Base-by-base conservation (phyloP, 2,329 filamentous ascomycete genomes). In the Graphiopsis chlorocephala region DNA sequence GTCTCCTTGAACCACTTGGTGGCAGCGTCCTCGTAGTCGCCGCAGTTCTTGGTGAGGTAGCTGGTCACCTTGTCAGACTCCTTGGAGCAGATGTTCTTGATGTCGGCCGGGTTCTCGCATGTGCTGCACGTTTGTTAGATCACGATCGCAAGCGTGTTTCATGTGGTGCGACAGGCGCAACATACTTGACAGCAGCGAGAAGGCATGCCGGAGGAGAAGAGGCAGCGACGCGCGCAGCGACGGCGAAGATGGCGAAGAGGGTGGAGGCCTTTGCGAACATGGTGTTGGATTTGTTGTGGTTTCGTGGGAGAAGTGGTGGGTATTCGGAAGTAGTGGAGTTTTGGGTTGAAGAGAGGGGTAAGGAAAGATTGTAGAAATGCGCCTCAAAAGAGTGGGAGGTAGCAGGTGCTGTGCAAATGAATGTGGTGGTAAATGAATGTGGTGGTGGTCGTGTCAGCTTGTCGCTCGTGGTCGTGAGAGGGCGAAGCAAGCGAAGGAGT, bases 181-280 rank as follows among this genome's bases (percentile, higher is more conserved):
- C 79, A 68, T 78, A 84, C 82, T 82, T 82, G 68, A 85, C 77
- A 42, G 80, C 82, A 48, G 75, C 77, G 52, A 85, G 75, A 53
- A 85, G 75, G 73, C 83, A 85, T 62, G 80, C 81, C 29, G 82
- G 82, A 53, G 83, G 79, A 29, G 77, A 70, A n/a, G 78, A 76
- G 64, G 77, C 75, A 65, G 76, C 77, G 65, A 80, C 73, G 63
- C 79, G 73, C 68, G 78, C 78, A 71, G 76, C 75, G 64, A 82
- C 72, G 42, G 80, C 79, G 70, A 83, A 73, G 64, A 83, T 70
- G 65, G 80, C 78, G 63, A 82, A 67, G 64, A 79, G 64, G 64
- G 81, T 66, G 67, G 78, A 73, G 45, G 78, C 76, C 72, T 81
- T 81, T 73, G 79, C 76, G 67, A 82, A 74, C 80, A 84, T 83